Percentiles rank a stretch among this genome's conserved stretches.
These are phyloP conservation scores for Biscogniauxia sp. DNA, from an alignment of 2,329 filamentous ascomycete species.

Conservation along the genomic window DNA sequence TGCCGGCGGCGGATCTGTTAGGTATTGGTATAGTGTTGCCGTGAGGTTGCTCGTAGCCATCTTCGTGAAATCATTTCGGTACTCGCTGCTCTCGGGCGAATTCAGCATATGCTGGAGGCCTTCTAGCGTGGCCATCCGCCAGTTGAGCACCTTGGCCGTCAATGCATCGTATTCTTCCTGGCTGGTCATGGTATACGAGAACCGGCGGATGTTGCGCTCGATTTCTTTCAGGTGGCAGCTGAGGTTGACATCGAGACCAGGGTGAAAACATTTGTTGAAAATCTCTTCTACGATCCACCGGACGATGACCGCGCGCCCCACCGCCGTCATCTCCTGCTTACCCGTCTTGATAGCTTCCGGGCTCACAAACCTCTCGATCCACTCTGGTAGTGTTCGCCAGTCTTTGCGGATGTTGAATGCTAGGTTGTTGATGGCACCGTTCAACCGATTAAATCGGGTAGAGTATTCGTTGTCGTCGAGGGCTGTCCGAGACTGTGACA, in stretches of 20 bases:
- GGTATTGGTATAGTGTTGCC: slow-evolving; percentile 67
- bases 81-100: slow-evolving; percentile 61
- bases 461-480: slow-evolving; percentile 94
- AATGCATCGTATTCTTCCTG: slow-evolving; percentile 88
- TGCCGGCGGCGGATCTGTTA: slow-evolving; percentile 72
- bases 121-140: slow-evolving; percentile 91
- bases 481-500: slow-evolving; percentile 90
- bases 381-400: slow-evolving; percentile 78
- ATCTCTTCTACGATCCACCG: slow-evolving; percentile 89
- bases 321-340: slow-evolving; percentile 96
- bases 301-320: slow-evolving; percentile 84
- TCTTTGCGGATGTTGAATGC: slow-evolving; percentile 96
- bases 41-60: slow-evolving; percentile 67
- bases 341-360: slow-evolving; percentile 80
- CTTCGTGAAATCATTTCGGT: slow-evolving; percentile 67
- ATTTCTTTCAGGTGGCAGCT: slow-evolving; percentile 80
- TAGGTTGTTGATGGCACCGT: slow-evolving; percentile 91
- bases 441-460: slow-evolving; percentile 83
- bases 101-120: slow-evolving; percentile 73
- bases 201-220: slow-evolving; percentile 80
- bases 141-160: slow-evolving; percentile 82
- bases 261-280: slow-evolving; percentile 91
- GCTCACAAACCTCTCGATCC: slow-evolving; percentile 79
- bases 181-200: slow-evolving; percentile 69
- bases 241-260: slow-evolving; percentile 72